These are phyloP conservation scores for Trichomonas gallinae DNA, from an alignment of 208 protist genomes.

Conservation along the genomic window DNA sequence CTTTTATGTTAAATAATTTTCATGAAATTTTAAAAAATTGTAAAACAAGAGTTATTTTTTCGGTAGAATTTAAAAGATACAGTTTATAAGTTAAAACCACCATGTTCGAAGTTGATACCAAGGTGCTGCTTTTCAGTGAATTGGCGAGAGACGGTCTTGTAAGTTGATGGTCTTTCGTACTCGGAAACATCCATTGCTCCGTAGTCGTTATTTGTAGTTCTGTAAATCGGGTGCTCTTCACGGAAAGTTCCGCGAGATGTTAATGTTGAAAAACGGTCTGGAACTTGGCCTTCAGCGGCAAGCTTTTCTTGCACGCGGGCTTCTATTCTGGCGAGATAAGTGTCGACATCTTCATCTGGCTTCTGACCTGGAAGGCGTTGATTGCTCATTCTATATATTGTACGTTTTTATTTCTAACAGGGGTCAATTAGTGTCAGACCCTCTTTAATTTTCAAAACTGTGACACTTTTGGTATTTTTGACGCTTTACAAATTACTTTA, in stretches of 20 bases:
- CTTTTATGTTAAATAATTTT: not conserved
- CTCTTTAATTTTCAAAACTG: too few species aligned
- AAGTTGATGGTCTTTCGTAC: not conserved
- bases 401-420: too few species aligned
- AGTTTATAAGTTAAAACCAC: not conserved
- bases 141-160: not conserved
- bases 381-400: not conserved
- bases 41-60: not conserved
- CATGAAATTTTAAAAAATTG: not conserved
- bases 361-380: slow-evolving; percentile 1
- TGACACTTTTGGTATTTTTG: too few species aligned
- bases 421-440: too few species aligned
- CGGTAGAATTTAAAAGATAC: not conserved
- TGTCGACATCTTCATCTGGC: not conserved
- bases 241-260: not conserved
- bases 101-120: not conserved
- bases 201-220: slow-evolving; percentile 9
- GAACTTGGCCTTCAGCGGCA: not conserved
- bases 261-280: not conserved
- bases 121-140: slow-evolving; percentile 18
- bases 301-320: not conserved
- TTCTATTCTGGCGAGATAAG: not conserved
- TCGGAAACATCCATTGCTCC: not conserved
- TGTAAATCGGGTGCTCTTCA: not conserved
- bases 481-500: too few species aligned